Conservation (phyloP, 176 grass and related monocot genomes). For the Oryza punctata region DNA sequence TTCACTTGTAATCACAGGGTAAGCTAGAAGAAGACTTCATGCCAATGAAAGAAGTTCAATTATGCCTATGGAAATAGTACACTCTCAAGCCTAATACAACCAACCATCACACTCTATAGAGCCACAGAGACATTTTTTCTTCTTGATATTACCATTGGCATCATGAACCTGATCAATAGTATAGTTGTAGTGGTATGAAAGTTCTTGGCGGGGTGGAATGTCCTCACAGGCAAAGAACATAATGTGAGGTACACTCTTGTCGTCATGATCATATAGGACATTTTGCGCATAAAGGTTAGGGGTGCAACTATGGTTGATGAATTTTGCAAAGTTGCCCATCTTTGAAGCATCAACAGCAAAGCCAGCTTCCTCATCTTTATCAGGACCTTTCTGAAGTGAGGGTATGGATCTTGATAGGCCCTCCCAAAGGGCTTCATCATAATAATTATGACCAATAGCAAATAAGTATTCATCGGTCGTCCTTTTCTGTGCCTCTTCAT, state of each 20-base stretch:
- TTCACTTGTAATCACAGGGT: conserved; percentile 2
- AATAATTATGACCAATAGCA: conserved; percentile 77
- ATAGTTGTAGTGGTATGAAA: conserved; percentile 88
- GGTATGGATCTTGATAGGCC: conserved; percentile 72
- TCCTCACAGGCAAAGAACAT: conserved; percentile 77
- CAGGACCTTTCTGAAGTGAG: conserved; percentile 54
- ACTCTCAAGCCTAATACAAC: conserved; percentile 64
- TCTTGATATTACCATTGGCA: conserved; percentile 79
- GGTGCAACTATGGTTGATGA: conserved; percentile 80
- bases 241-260: conserved; percentile 63
- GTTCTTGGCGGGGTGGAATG: conserved; percentile 60
- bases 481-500: conserved; percentile 75
- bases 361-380: conserved; percentile 36
- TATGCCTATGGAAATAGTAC: conserved; percentile 14
- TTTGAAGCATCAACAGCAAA: conserved; percentile 72
- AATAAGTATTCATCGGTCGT: conserved; percentile 77
- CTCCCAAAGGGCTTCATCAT: conserved; percentile 71
- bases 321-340: conserved; percentile 70
- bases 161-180: conserved; percentile 78
- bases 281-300: conserved; percentile 85
- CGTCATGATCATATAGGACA: conserved; percentile 74
- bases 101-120: conserved; percentile 64
- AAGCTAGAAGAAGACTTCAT: not conserved
- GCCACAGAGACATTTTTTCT: conserved; percentile 67
- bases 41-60: conserved; percentile 16